Conservation (phyloP, 2,329 filamentous ascomycete species). For the Colletotrichum trifolii region DNA sequence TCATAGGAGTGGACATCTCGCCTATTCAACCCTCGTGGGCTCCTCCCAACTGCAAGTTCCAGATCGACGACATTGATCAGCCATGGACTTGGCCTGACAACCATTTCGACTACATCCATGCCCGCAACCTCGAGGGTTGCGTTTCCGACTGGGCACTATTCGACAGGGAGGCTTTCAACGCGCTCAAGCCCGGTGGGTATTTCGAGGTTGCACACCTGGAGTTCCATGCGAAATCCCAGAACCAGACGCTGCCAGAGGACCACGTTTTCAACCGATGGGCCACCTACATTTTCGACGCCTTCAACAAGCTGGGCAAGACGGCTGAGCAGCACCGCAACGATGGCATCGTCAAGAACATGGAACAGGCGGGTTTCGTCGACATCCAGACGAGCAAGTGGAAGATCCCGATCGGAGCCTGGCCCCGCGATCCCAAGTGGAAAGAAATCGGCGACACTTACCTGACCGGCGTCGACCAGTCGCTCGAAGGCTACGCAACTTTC, state of each 20-base stretch:
- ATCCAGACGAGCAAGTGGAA: too few species aligned
- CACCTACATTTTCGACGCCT: too few species aligned
- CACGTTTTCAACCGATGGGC: constrained; percentile 39
- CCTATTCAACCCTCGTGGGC: constrained; percentile 55
- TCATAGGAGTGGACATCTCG: constrained; percentile 64
- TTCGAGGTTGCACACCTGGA: constrained; percentile 46
- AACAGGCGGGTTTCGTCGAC: too few species aligned
- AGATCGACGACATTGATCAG: constrained; percentile 47
- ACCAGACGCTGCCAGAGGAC: neutral
- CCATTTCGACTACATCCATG: constrained; percentile 70
- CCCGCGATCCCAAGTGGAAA: too few species aligned
- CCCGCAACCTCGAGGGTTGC: constrained; percentile 67
- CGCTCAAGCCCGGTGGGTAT: constrained; percentile 55
- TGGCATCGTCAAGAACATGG: constrained; percentile 37
- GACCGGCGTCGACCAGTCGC: too few species aligned
- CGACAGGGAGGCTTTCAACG: constrained; percentile 56
- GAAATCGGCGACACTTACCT: too few species aligned
- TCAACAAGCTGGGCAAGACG: constrained; percentile 44
- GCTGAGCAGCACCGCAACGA: constrained; percentile 41
- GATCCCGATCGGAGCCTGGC: too few species aligned
- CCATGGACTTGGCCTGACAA: constrained; percentile 56
- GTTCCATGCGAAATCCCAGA: constrained; percentile 26
- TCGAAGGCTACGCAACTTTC: too few species aligned
- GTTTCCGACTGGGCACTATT: constrained; percentile 66
- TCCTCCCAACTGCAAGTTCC: constrained; percentile 49